Evolutionary conservation across 2,329 filamentous ascomycete species (phyloP), one percentile per base, ranked within the genome.

Genomic region (Aphanocladium album): DNA sequence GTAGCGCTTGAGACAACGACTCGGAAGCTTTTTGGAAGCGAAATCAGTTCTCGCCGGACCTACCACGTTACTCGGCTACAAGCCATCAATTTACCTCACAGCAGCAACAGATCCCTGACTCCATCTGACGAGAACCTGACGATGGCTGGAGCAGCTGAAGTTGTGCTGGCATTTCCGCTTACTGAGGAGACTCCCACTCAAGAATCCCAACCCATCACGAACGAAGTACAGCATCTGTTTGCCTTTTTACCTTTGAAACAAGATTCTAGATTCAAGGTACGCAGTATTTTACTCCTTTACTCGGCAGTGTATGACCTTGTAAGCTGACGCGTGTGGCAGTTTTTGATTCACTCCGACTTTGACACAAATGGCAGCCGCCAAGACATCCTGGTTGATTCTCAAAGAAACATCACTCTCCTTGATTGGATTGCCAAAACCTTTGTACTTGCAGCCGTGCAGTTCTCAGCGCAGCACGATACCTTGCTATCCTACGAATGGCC

Each of bases 261-360:
- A 6, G 68, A 73, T 50, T 77, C 75, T 0, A 47, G 45, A 25
- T 80, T 80, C 65, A 78, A 75, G 45, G 76, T 77, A 63, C 61
- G 68, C 49, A 27, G 19, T 16, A 3, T 30, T 43, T 25, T 41
- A 2, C 3, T 25, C 2, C 21, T 14, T 19, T 43, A 8, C 23
- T 11, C 16, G 9, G 9, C n/a, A 14, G 21, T 14, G 1, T 19
- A 51, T 39, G 23, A 9, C 19, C 4, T n/a, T 0, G 1, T 33
- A 23, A 33, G 33, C 19, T 39, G 25, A 35, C 11, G 39, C 16
- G 39, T 57, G 60, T 19, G 14, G 17, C 19, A 77, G 69, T 82
- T 83, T 49, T 64, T 82, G 2, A 77, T 83, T 14, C 79, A 83
- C 11, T 71, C 77, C 7, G 80, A 83, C 62, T 83, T 83, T 57